These are phyloP conservation scores for Golubevia sp. DNA, from an alignment of 1,284 basidiomycete genomes.

Conservation along the genomic window DNA sequence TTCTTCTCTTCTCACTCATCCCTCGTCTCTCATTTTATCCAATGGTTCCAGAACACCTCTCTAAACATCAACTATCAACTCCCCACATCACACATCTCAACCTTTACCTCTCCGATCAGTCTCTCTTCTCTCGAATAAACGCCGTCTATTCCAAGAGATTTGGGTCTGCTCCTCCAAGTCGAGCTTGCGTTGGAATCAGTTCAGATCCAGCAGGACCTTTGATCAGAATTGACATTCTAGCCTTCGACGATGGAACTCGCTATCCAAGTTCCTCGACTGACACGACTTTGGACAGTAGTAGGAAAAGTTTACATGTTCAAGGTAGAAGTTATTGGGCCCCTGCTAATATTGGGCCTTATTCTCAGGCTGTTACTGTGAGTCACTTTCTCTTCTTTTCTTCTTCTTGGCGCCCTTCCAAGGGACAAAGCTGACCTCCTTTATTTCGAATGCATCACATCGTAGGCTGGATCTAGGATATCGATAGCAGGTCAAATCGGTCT, in stretches of 20 bases:
- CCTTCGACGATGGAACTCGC: constrained; percentile 8
- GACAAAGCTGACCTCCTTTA: background rate
- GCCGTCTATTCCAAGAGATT: constrained; percentile 35
- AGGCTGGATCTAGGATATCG: constrained; percentile 25
- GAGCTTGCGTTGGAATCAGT: constrained; percentile 43
- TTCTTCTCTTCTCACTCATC: background rate
- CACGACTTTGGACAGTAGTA: background rate
- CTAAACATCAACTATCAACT: constrained; percentile 4
- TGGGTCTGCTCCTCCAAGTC: constrained; percentile 45
- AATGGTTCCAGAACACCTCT: background rate
- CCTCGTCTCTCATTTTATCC: no score
- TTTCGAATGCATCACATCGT: background rate
- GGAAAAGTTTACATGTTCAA: constrained; percentile 87
- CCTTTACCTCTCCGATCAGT: constrained; percentile 71
- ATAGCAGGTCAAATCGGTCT: constrained; percentile 57
- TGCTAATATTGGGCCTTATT: constrained; percentile 98
- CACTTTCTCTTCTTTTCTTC: background rate
- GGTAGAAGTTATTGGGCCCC: constrained; percentile 97
- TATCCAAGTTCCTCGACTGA: no score
- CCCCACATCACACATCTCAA: constrained; percentile 78
- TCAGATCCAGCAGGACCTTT: background rate
- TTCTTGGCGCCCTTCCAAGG: background rate
- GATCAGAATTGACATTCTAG: constrained; percentile 8
- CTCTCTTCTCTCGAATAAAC: constrained; percentile 34
- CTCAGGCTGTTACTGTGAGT: constrained; percentile 82